phyloP scores from a whole-genome alignment of 2,329 filamentous ascomycete genomes.

The Grosmannia serpens region DNA sequence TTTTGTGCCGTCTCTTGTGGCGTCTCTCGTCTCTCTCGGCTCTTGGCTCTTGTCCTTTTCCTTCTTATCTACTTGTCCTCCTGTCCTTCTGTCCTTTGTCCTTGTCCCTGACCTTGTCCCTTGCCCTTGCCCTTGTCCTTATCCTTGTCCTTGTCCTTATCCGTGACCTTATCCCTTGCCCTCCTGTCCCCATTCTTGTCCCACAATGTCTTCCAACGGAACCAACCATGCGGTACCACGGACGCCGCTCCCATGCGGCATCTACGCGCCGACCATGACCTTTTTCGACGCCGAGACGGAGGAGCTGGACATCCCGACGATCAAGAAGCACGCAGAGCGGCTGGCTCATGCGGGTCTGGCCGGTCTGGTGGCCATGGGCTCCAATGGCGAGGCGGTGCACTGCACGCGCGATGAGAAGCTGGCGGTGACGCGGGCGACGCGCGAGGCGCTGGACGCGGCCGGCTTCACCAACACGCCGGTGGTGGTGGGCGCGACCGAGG shows the following conservation, averaged over 20 bases:
- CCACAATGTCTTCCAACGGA: background rate
- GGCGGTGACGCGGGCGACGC: constrained; percentile 63
- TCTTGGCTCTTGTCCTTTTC: background rate
- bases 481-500: constrained; percentile 71
- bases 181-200: background rate
- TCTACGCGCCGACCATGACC: constrained; percentile 83
- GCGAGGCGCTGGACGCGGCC: constrained; percentile 70
- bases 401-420: constrained; percentile 67
- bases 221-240: constrained; percentile 25
- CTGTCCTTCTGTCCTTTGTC: too few relatives aligned
- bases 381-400: constrained; percentile 83
- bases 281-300: constrained; percentile 80
- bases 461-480: constrained; percentile 68
- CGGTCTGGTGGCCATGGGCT: constrained; percentile 78
- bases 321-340: constrained; percentile 71
- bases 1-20: background rate
- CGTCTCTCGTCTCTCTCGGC: background rate
- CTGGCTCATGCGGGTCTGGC: constrained; percentile 67
- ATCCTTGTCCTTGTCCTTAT: background rate
- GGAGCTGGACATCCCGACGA: constrained; percentile 67
- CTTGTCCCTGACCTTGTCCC: too few relatives aligned
- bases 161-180: background rate
- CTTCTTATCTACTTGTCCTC: too few relatives aligned
- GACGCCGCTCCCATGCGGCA: constrained; percentile 61
- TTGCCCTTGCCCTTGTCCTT: too few relatives aligned